phyloP scores from a whole-genome alignment of 768 basidiomycete genomes.

The Suillus cothurnatus region DNA sequence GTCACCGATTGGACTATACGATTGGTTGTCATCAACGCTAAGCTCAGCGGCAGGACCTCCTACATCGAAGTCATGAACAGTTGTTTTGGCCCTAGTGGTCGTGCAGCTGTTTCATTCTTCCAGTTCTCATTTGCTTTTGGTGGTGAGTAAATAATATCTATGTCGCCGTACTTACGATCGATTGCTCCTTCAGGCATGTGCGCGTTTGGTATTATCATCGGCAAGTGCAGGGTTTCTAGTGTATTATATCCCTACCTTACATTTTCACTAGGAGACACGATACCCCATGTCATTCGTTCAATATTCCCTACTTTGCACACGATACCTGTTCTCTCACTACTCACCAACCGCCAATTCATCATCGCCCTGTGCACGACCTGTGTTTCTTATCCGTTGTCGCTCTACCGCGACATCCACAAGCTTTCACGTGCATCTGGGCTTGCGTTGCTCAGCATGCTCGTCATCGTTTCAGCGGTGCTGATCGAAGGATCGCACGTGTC shows the following conservation, averaged over 20 bases:
- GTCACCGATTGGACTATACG: slow-evolving; percentile 99
- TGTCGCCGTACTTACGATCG: background rate
- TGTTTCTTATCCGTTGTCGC: slow-evolving; percentile 92
- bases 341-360: slow-evolving; percentile 87
- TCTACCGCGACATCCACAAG: slow-evolving; percentile 98
- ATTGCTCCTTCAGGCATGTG: slow-evolving; percentile 79
- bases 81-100: slow-evolving; percentile 90
- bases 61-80: slow-evolving; percentile 95
- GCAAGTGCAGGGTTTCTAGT: slow-evolving; percentile 24
- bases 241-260: background rate
- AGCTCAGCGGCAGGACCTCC: slow-evolving; percentile 88
- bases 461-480: slow-evolving; percentile 87
- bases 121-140: slow-evolving; percentile 98
- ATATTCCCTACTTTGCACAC: slow-evolving; percentile 70
- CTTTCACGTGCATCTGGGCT: slow-evolving; percentile 90
- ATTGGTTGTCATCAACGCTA: slow-evolving; percentile 93
- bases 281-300: slow-evolving; percentile 90
- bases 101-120: slow-evolving; percentile 93
- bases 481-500: slow-evolving; percentile 80
- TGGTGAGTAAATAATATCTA: slow-evolving; percentile 48
- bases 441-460: slow-evolving; percentile 89
- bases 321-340: slow-evolving; percentile 73
- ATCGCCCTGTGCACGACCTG: slow-evolving; percentile 84
- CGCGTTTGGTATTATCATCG: slow-evolving; percentile 96
- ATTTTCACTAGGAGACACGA: slow-evolving; percentile 73